Conservation (phyloP, 208 protist species). For the Trypanosoma congolense region DNA sequence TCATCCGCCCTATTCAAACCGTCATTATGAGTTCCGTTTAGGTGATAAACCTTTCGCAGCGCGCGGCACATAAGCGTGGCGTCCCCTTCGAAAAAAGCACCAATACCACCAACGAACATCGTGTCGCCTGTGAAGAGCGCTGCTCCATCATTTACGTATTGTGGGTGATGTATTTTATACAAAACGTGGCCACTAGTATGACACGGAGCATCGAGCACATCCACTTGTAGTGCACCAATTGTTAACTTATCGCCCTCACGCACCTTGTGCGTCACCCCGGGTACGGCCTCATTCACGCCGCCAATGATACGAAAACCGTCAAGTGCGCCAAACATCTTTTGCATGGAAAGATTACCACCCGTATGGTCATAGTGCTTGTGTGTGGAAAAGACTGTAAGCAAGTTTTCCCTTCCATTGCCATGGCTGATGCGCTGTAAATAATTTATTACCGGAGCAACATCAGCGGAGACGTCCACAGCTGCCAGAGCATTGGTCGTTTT, state of each 20-base stretch:
- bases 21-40: constrained; percentile 22
- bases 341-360: constrained; percentile 78
- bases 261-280: constrained; percentile 55
- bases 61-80: constrained; percentile 70
- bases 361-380: constrained; percentile 94
- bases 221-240: constrained; percentile 58
- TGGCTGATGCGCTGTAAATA: constrained; percentile 33
- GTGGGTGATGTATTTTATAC: constrained; percentile 43
- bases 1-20: background rate
- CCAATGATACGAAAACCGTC: constrained; percentile 51
- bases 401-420: constrained; percentile 6
- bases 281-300: constrained; percentile 66
- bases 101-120: constrained; percentile 91
- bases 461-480: constrained; percentile 84
- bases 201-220: constrained; percentile 80
- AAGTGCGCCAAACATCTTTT: constrained; percentile 17
- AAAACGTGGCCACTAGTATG: constrained; percentile 87
- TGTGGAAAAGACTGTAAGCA: constrained; percentile 81
- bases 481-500: constrained; percentile 44
- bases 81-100: constrained; percentile 91
- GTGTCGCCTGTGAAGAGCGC: constrained; percentile 94
- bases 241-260: constrained; percentile 49
- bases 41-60: constrained; percentile 54
- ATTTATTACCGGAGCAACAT: constrained; percentile 54
- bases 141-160: constrained; percentile 30